These are phyloP conservation scores for Orbilia blumenaviensis DNA, from an alignment of 2,329 filamentous ascomycete species.

Conservation along the genomic window DNA sequence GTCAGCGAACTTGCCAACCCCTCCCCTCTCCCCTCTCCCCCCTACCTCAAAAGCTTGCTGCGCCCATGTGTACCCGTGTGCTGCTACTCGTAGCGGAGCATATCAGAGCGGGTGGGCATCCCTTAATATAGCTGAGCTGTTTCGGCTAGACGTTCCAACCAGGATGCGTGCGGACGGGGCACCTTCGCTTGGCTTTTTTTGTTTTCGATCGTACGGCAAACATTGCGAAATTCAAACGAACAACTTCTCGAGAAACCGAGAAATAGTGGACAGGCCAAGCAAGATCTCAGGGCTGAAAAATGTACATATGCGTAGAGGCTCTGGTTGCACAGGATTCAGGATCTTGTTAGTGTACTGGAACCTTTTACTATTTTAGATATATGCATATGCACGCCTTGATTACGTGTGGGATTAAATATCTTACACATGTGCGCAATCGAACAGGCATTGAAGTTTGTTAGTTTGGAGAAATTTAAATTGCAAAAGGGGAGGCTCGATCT, in stretches of 20 bases:
- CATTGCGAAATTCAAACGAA: not conserved
- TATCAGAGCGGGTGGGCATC: conserved; percentile 28
- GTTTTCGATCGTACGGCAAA: not conserved
- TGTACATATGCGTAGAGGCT: not conserved
- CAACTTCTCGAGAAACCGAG: not conserved
- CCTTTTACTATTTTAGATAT: too few species aligned
- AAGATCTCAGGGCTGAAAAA: not conserved
- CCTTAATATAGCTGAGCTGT: conserved; percentile 48
- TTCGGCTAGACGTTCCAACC: conserved; percentile 42
- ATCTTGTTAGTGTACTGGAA: too few species aligned
- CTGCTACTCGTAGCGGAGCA: conserved; percentile 15
- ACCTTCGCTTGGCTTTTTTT: conserved; percentile 28
- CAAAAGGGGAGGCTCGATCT: not conserved
- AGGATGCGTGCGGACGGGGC: conserved; percentile 22
- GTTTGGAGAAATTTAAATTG: not conserved
- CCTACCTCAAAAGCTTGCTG: not conserved
- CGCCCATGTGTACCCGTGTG: not conserved
- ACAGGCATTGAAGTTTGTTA: too few species aligned
- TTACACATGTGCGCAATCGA: too few species aligned
- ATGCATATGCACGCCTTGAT: too few species aligned
- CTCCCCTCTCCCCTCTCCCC: too few species aligned
- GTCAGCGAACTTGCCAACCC: not conserved
- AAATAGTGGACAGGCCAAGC: not conserved
- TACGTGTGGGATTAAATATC: too few species aligned
- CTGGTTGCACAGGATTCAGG: not conserved